Conservation (phyloP, 1,139 yeast species). For the Blastobotrys persicus region DNA sequence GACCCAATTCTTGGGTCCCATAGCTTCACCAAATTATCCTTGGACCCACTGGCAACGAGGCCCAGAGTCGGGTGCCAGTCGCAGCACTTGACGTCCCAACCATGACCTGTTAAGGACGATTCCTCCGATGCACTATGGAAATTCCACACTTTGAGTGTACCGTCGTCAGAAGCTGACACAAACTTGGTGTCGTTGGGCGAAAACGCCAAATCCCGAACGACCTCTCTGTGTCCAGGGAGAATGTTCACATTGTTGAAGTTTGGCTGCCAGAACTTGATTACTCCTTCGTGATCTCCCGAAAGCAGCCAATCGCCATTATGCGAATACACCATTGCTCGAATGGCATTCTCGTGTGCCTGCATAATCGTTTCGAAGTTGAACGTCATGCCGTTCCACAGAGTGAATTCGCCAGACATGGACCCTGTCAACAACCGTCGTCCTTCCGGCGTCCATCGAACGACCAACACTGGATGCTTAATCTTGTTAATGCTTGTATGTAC, state of each 20-base stretch:
- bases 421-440: constrained; percentile 90
- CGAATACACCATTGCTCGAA: constrained; percentile 74
- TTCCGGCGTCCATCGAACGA: constrained; percentile 95
- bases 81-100: constrained; percentile 97
- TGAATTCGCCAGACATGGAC: constrained; percentile 91
- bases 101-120: constrained; percentile 79
- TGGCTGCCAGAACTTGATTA: constrained; percentile 94
- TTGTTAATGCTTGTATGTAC: constrained; percentile 90
- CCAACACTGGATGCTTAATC: constrained; percentile 86
- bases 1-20: constrained; percentile 92
- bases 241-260: constrained; percentile 92
- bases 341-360: constrained; percentile 97
- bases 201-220: constrained; percentile 82
- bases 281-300: constrained; percentile 91
- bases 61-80: constrained; percentile 96
- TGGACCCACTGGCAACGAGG: constrained; percentile 63
- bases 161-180: constrained; percentile 90
- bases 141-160: constrained; percentile 87
- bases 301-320: constrained; percentile 94
- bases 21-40: constrained; percentile 85
- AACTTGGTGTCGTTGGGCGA: constrained; percentile 89
- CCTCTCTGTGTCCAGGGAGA: constrained; percentile 71
- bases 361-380: constrained; percentile 95
- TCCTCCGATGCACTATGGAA: constrained; percentile 89
- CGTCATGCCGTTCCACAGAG: constrained; percentile 94